Percentiles rank a stretch among this genome's conserved stretches.
Evolutionary conservation across 1,284 basidiomycete genomes (phyloP).

Genomic region (Pascua guehoae): DNA sequence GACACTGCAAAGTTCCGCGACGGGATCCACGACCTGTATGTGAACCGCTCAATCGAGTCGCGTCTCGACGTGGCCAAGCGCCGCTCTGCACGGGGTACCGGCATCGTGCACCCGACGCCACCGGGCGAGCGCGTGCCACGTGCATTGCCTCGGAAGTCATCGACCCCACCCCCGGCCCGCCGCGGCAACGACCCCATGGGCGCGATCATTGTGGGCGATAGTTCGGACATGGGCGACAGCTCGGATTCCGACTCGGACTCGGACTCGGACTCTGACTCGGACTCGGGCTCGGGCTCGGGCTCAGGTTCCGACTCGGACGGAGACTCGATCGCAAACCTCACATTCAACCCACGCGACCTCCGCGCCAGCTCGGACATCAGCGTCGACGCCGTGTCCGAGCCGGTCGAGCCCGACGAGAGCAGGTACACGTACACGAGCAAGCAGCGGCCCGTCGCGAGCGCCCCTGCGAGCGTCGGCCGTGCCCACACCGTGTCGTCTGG

Average conservation of each 20-base stretch:
- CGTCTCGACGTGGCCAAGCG: background rate
- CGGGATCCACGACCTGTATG: conserved; percentile 4
- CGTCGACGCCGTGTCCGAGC: background rate
- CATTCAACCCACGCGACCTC: background rate
- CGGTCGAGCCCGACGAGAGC: background rate
- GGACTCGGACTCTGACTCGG: background rate
- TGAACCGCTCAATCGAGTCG: background rate
- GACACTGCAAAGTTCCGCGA: conserved; percentile 57
- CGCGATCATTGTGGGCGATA: conserved; percentile 11
- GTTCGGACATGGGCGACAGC: conserved; percentile 1
- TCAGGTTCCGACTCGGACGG: background rate
- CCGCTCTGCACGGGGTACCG: background rate
- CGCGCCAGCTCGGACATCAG: background rate
- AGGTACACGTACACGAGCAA: background rate
- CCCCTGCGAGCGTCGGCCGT: background rate
- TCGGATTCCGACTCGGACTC: background rate
- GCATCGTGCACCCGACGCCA: background rate
- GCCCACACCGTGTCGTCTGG: too few species aligned
- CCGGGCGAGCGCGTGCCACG: background rate
- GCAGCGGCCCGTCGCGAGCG: background rate
- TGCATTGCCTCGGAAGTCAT: background rate
- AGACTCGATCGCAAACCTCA: background rate
- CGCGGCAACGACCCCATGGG: background rate
- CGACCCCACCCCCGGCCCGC: background rate
- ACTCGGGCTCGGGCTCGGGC: conserved; percentile 3